phyloP scores from a whole-genome alignment of 2,329 filamentous ascomycete species.

The Phaeosphaeriaceae sp. region DNA sequence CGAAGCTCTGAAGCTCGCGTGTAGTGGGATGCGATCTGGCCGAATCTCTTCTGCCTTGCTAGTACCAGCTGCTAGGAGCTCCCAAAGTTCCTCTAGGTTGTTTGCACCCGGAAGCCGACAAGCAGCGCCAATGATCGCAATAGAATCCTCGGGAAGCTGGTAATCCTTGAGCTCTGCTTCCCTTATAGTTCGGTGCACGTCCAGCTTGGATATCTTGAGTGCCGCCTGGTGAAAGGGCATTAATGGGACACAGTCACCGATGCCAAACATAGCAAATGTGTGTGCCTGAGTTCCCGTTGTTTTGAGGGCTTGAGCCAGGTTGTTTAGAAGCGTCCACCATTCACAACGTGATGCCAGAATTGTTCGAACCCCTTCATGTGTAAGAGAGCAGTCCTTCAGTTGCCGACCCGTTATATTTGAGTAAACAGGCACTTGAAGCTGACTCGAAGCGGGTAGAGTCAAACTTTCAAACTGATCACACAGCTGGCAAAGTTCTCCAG shows the following conservation, averaged over 20 bases:
- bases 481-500: conserved; percentile 16
- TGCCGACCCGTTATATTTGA: conserved; percentile 20
- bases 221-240: conserved; percentile 19
- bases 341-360: conserved; percentile 29
- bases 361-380: conserved; percentile 19
- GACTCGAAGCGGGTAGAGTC: conserved; percentile 14
- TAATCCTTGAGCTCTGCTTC: too few species aligned
- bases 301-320: conserved; percentile 20
- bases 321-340: conserved; percentile 25
- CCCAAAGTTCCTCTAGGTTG: conserved; percentile 20
- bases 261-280: conserved; percentile 26
- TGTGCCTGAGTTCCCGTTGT: conserved; percentile 8
- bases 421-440: conserved; percentile 14
- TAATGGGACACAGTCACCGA: conserved; percentile 27
- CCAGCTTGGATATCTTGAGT: conserved; percentile 16
- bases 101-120: conserved; percentile 19
- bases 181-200: too few species aligned
- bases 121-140: conserved; percentile 16
- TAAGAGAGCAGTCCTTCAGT: too few species aligned
- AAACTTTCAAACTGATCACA: conserved; percentile 11
- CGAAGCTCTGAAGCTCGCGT: conserved; percentile 11
- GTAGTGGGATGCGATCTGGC: conserved; percentile 7
- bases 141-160: conserved; percentile 15
- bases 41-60: conserved; percentile 10
- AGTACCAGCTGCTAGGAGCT: conserved; percentile 16